phyloP scores from a whole-genome alignment of 139 green algal species.

The Auxenochlorella protothecoides region DNA sequence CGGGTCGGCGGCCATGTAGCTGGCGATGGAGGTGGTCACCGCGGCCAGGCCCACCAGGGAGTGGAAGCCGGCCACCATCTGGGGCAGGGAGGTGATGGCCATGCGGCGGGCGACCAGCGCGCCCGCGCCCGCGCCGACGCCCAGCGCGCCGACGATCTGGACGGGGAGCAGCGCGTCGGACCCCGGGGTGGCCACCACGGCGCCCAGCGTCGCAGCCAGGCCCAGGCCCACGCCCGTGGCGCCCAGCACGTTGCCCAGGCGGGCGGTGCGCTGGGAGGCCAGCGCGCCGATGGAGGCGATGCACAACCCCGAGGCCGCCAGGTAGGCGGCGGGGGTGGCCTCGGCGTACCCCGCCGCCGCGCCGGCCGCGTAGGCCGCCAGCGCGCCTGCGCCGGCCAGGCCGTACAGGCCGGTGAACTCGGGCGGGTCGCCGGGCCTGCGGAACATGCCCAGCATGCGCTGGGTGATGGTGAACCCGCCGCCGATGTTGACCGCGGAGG shows the following conservation, averaged over 20 bases:
- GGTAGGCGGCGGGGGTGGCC: conserved; percentile 60
- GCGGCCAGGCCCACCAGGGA: conserved; percentile 70
- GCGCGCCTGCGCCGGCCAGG: conserved; percentile 40
- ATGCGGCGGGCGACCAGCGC: conserved; percentile 43
- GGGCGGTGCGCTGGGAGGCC: conserved; percentile 60
- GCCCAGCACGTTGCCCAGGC: conserved; percentile 69
- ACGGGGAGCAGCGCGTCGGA: conserved; percentile 17
- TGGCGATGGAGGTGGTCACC: conserved; percentile 52
- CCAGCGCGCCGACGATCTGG: conserved; percentile 29
- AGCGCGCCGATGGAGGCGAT: conserved; percentile 80
- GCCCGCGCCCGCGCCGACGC: conserved; percentile 38
- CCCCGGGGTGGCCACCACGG: conserved; percentile 23
- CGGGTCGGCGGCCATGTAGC: conserved; percentile 50
- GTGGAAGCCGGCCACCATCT: conserved; percentile 82
- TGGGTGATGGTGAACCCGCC: conserved; percentile 81
- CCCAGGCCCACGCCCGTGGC: conserved; percentile 62
- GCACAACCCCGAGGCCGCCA: conserved; percentile 59
- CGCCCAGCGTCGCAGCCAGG: conserved; percentile 59
- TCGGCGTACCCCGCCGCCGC: conserved; percentile 37
- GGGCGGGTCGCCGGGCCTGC: conserved; percentile 61
- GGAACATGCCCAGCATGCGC: conserved; percentile 93
- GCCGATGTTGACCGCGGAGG: conserved; percentile 75
- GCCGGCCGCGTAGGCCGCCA: conserved; percentile 38
- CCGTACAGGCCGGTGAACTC: conserved; percentile 73
- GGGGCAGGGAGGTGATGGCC: conserved; percentile 63